Conservation (phyloP, 2,329 filamentous ascomycete genomes). For the Claviceps sp. region DNA sequence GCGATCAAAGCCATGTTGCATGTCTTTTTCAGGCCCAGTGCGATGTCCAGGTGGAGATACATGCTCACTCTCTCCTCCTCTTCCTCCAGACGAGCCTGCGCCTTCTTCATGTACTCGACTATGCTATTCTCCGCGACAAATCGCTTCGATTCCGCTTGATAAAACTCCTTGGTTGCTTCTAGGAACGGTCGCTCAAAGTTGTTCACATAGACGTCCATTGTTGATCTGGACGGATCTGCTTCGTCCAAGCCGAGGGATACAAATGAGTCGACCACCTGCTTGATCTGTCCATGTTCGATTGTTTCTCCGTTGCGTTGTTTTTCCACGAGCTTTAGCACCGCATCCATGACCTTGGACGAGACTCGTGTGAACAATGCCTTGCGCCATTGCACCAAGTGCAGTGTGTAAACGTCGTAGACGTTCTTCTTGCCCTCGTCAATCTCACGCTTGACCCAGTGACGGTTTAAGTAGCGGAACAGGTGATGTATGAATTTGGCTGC, state of each 20-base stretch:
- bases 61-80: slow-evolving; percentile 88
- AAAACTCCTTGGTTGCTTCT: slow-evolving; percentile 70
- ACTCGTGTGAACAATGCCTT: slow-evolving; percentile 78
- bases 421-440: slow-evolving; percentile 98
- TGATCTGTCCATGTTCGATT: slow-evolving; percentile 93
- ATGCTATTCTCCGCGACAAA: slow-evolving; percentile 96
- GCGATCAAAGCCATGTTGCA: slow-evolving; percentile 85
- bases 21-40: slow-evolving; percentile 65
- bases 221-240: slow-evolving; percentile 82
- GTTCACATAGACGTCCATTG: slow-evolving; percentile 82
- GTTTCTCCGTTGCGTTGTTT: slow-evolving; percentile 96
- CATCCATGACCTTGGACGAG: slow-evolving; percentile 81
- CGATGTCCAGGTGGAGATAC: slow-evolving; percentile 86
- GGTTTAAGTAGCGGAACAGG: slow-evolving; percentile 87
- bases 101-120: slow-evolving; percentile 99
- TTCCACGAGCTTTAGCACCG: slow-evolving; percentile 87
- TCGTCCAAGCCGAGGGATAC: slow-evolving; percentile 92
- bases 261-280: slow-evolving; percentile 92
- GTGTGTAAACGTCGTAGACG: slow-evolving; percentile 93
- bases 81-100: slow-evolving; percentile 74
- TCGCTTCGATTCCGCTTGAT: slow-evolving; percentile 80
- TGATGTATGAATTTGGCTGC: slow-evolving; percentile 97
- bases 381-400: slow-evolving; percentile 93
- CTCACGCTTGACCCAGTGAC: slow-evolving; percentile 97
- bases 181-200: slow-evolving; percentile 93